A percentile compares a stretch with the other conserved stretches of the same genome.
phyloP scores from a whole-genome alignment of 139 green algal genomes.

The Gonium pectorale region DNA sequence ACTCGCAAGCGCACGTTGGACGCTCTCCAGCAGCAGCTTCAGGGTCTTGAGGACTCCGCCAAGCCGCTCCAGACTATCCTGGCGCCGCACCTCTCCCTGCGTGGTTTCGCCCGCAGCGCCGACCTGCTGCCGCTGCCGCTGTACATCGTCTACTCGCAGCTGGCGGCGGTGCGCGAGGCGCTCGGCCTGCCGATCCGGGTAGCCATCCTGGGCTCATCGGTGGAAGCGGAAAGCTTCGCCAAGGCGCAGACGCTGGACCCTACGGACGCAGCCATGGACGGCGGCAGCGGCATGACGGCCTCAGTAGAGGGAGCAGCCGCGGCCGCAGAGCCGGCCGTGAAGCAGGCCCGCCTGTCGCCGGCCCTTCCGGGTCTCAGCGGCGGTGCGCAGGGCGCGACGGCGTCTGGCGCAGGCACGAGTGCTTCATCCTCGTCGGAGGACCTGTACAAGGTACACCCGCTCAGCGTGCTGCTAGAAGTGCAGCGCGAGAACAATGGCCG shows the following conservation, averaged over 20 bases:
- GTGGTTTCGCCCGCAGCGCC: slow-evolving; percentile 45
- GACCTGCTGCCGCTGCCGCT: slow-evolving; percentile 71
- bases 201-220: slow-evolving; percentile 57
- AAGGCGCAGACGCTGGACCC: slow-evolving; percentile 23
- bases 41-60: slow-evolving; percentile 53
- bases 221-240: slow-evolving; percentile 54
- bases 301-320: background rate
- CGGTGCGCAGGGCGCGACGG: background rate
- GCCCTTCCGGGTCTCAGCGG: background rate
- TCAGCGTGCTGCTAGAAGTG: slow-evolving; percentile 56
- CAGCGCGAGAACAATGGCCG: slow-evolving; percentile 41
- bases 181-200: slow-evolving; percentile 60
- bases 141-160: slow-evolving; percentile 78
- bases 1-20: slow-evolving; percentile 57
- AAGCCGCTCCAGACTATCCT: slow-evolving; percentile 58
- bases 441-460: slow-evolving; percentile 55
- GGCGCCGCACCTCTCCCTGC: slow-evolving; percentile 12
- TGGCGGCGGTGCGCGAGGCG: slow-evolving; percentile 59
- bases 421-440: background rate
- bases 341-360: slow-evolving; percentile 25
- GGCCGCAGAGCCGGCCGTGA: slow-evolving; percentile 9
- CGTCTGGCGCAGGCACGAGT: background rate
- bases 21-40: slow-evolving; percentile 63
- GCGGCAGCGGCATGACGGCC: background rate
- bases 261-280: background rate